phyloP scores from a whole-genome alignment of 108 stramenopile species.

The Skeletonema grethae region DNA sequence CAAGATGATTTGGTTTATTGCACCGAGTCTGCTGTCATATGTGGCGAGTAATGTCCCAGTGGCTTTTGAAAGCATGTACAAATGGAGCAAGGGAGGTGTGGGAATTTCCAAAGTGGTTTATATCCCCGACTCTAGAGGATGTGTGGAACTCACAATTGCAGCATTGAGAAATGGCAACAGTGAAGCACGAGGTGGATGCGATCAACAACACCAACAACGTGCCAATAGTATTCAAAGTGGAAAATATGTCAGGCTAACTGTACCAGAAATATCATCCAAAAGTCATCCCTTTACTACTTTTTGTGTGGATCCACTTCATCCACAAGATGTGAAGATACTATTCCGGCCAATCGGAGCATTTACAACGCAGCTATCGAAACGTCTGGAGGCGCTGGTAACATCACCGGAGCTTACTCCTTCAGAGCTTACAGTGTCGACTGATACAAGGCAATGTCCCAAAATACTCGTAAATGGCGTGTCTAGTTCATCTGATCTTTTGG shows the following conservation, averaged over 20 bases:
- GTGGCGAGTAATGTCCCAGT: slow-evolving; percentile 51
- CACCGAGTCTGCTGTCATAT: slow-evolving; percentile 67
- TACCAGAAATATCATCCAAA: slow-evolving; percentile 28
- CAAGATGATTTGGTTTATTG: slow-evolving; percentile 58
- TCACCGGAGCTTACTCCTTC: slow-evolving; percentile 8
- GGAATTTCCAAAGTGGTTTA: slow-evolving; percentile 24
- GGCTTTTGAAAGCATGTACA: slow-evolving; percentile 18
- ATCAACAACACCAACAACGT: neutral
- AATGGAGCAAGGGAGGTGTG: slow-evolving; percentile 27
- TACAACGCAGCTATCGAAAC: slow-evolving; percentile 23
- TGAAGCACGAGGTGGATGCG: neutral
- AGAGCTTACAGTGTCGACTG: neutral
- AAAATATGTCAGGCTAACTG: slow-evolving; percentile 19
- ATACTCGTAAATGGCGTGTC: slow-evolving; percentile 32
- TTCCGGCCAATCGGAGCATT: slow-evolving; percentile 25
- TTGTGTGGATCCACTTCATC: slow-evolving; percentile 1
- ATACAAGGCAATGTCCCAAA: neutral
- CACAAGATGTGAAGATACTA: slow-evolving; percentile 12
- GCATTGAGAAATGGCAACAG: neutral
- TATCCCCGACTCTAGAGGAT: slow-evolving; percentile 49
- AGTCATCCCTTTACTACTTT: slow-evolving; percentile 30
- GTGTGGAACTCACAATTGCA: slow-evolving; percentile 36
- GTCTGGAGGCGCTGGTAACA: neutral
- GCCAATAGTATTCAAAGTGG: slow-evolving; percentile 2
- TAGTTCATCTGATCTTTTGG: slow-evolving; percentile 5